phyloP scores from a whole-genome alignment of 1,284 basidiomycete genomes.

The Fomitopsis betulina region DNA sequence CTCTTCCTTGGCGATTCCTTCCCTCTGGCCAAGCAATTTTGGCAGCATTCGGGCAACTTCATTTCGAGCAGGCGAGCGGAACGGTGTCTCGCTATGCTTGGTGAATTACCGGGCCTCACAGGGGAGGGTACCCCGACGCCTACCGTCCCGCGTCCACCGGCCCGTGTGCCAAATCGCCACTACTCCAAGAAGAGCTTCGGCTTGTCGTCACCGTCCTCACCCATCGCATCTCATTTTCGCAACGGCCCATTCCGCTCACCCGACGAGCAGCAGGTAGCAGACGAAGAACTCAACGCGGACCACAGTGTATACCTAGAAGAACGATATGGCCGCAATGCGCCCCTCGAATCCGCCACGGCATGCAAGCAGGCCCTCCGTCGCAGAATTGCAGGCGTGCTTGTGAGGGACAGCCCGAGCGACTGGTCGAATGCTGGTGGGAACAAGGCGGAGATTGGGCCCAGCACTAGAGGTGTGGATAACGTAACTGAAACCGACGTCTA shows the following conservation, averaged over 20 bases:
- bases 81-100: conserved; percentile 67
- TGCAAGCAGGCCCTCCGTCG: conserved; percentile 87
- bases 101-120: conserved; percentile 13
- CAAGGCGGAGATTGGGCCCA: conserved; percentile 47
- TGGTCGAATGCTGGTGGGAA: conserved; percentile 42
- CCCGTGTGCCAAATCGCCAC: conserved; percentile 54
- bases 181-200: conserved; percentile 48
- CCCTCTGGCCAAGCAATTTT: conserved; percentile 83
- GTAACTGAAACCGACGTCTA: conserved; percentile 86
- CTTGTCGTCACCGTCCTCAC: conserved; percentile 16
- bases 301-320: conserved; percentile 79
- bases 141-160: conserved; percentile 27
- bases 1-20: conserved; percentile 71
- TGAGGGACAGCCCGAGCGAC: conserved; percentile 48
- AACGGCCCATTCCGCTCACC: background rate
- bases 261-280: conserved; percentile 8
- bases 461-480: conserved; percentile 53
- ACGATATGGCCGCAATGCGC: conserved; percentile 92
- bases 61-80: conserved; percentile 89
- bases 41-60: conserved; percentile 93
- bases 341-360: conserved; percentile 64
- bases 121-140: conserved; percentile 24
- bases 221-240: conserved; percentile 8
- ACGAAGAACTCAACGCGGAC: conserved; percentile 42
- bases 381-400: conserved; percentile 85